A percentile compares a stretch with the other conserved stretches of the same genome.
Conservation (phyloP, 2,329 filamentous ascomycete genomes). For the Apiospora kogelbergensis region DNA sequence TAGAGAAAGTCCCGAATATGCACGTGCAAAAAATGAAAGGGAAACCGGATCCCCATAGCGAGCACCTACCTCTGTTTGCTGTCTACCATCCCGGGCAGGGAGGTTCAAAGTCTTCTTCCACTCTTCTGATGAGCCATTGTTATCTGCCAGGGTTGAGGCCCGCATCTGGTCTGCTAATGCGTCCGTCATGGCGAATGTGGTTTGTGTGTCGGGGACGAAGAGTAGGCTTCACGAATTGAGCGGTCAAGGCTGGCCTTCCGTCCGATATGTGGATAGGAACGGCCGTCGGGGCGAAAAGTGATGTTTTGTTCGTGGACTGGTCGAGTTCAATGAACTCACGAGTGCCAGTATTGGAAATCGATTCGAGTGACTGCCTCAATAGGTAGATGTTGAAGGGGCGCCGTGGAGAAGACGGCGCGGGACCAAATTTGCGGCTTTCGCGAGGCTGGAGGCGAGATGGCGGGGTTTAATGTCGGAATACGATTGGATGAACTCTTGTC, state of each 20-base stretch:
- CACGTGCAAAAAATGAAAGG: neutral
- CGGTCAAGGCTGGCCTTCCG: constrained; percentile 4
- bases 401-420: neutral
- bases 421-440: neutral
- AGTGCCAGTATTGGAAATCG: neutral
- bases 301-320: neutral
- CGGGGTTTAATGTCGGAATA: neutral
- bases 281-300: neutral
- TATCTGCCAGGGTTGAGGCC: constrained; percentile 46
- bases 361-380: neutral
- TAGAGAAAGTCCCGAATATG: neutral
- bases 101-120: constrained; percentile 75
- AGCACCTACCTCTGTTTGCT: constrained; percentile 72
- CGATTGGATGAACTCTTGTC: neutral
- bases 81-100: constrained; percentile 72
- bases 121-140: constrained; percentile 47
- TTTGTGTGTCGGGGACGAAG: neutral
- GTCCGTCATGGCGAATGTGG: constrained; percentile 23
- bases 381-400: neutral
- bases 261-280: neutral
- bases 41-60: neutral
- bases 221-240: neutral
- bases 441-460: neutral
- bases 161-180: constrained; percentile 30
- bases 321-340: constrained; percentile 3